A percentile compares a stretch with the other conserved stretches of the same genome.
Evolutionary conservation across 345 rosid species (phyloP).

Genomic region (Rhizophora apiculata): DNA sequence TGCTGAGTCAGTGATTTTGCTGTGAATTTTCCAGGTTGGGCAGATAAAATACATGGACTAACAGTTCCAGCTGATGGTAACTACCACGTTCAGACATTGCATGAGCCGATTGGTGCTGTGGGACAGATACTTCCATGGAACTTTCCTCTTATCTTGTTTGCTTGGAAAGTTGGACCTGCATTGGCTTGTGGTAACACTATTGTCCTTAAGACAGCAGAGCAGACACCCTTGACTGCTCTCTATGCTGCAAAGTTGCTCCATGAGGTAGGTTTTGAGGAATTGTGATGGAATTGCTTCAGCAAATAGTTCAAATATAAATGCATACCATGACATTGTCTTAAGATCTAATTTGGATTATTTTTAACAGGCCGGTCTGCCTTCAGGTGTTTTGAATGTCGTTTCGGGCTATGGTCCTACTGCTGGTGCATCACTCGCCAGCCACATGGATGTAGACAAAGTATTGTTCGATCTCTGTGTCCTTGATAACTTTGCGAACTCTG

Average conservation of each 20-base stretch:
- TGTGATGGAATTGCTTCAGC: background rate
- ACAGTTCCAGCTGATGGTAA: conserved; percentile 22
- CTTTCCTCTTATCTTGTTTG: conserved; percentile 30
- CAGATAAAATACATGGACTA: conserved; percentile 30
- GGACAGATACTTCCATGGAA: conserved; percentile 38
- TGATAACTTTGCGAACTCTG: background rate
- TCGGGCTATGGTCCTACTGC: conserved; percentile 85
- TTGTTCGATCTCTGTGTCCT: background rate
- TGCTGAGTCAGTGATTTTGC: background rate
- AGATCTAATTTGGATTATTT: conserved; percentile 7
- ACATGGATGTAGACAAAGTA: conserved; percentile 83
- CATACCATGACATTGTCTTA: background rate
- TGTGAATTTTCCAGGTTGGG: conserved; percentile 53
- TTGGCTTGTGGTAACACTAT: conserved; percentile 29
- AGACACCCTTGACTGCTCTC: conserved; percentile 31
- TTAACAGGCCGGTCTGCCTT: conserved; percentile 86
- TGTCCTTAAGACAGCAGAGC: conserved; percentile 32
- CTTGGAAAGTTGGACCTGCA: conserved; percentile 35
- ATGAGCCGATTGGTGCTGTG: conserved; percentile 28
- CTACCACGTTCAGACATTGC: conserved; percentile 25
- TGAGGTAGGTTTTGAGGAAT: conserved; percentile 16
- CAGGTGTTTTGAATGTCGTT: conserved; percentile 81
- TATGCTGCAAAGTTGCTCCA: conserved; percentile 22
- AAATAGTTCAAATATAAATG: background rate
- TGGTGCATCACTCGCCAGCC: conserved; percentile 83